phyloP scores from a whole-genome alignment of 2,329 filamentous ascomycete genomes.

The Sporothrix protearum region DNA sequence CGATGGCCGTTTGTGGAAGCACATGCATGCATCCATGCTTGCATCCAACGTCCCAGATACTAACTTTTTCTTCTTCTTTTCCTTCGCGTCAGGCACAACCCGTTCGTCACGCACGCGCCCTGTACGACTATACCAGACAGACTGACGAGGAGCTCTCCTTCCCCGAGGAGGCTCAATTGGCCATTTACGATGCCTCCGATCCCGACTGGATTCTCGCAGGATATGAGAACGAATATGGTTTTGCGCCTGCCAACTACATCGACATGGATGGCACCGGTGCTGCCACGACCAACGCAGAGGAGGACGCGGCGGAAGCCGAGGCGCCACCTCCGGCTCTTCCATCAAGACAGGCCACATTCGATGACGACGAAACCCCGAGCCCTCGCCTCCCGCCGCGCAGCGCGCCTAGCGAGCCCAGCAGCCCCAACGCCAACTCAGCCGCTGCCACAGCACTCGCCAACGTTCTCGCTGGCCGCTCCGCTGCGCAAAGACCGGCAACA shows the following conservation, averaged over 20 bases:
- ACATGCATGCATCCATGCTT: background rate
- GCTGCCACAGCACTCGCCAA: constrained; percentile 55
- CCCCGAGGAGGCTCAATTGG: constrained; percentile 75
- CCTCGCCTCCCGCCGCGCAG: constrained; percentile 41
- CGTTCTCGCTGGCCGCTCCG: constrained; percentile 49
- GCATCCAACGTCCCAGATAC: background rate
- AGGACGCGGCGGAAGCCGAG: constrained; percentile 42
- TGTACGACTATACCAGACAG: constrained; percentile 97
- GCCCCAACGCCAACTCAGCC: constrained; percentile 38
- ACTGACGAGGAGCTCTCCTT: constrained; percentile 98
- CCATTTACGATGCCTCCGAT: constrained; percentile 86
- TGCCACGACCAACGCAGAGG: constrained; percentile 29
- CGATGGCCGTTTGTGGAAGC: background rate
- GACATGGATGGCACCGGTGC: constrained; percentile 52
- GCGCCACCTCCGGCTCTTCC: constrained; percentile 45
- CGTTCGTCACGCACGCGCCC: constrained; percentile 67
- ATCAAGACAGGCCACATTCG: constrained; percentile 39
- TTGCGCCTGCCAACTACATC: constrained; percentile 95
- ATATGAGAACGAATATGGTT: constrained; percentile 79
- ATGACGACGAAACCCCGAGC: constrained; percentile 39
- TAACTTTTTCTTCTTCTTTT: constrained; percentile 16
- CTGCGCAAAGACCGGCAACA: constrained; percentile 35
- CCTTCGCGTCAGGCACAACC: constrained; percentile 50
- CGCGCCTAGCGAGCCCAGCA: constrained; percentile 34
- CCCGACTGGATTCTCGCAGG: constrained; percentile 96